Base-by-base conservation (phyloP, 345 rosid species). In the Ceriops decandra region DNA sequence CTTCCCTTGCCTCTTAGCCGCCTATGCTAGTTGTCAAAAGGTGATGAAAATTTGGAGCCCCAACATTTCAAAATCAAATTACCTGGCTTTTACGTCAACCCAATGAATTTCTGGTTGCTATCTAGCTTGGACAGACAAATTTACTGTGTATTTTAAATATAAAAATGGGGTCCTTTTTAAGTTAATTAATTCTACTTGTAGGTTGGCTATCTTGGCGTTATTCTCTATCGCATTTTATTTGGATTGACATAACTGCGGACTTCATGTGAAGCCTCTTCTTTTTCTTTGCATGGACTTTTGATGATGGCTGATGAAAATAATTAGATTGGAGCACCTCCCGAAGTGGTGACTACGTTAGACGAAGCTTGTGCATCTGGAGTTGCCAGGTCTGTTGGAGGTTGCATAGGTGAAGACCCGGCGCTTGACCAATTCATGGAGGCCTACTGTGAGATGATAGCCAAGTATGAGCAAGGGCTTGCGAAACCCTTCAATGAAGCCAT, bases 351-450 rank as follows among this genome's bases (percentile, higher is more conserved):
- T 30, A 86, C 83, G 77, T 77, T 95, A 20, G 99, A 95, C 64
- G 95, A 85, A 70, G 92, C 87, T 7, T 87, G 86, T 56, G 87
- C 93, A 5, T 80, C 92, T 17, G 97, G 87, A 1, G 88, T 77
- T 0, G 69, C 88, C 7, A 80, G 82, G 6, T 58, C 80, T 8
- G 62, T 73, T 17, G 66, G 70, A 32, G 75, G 82, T 13, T 70
- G 84, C 57, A 22, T 88, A 17, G 98, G 98, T 26, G 95, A 92
- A 81, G 98, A 95, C 79, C 98, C 99, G 52, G 93, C 87, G 4
- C 90, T 95, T 57, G 99, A 95, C 72, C 98, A 92, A 76, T 92
- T 95, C 88, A 95, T 95, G 99, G 98, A 95, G 73, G 99, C 99
- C 46, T 95, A 95, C 72, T 95, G 97, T 65, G 98, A 95, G 91